phyloP scores from a whole-genome alignment of 1,139 yeast species.

The Eremothecium sinecaudum region DNA sequence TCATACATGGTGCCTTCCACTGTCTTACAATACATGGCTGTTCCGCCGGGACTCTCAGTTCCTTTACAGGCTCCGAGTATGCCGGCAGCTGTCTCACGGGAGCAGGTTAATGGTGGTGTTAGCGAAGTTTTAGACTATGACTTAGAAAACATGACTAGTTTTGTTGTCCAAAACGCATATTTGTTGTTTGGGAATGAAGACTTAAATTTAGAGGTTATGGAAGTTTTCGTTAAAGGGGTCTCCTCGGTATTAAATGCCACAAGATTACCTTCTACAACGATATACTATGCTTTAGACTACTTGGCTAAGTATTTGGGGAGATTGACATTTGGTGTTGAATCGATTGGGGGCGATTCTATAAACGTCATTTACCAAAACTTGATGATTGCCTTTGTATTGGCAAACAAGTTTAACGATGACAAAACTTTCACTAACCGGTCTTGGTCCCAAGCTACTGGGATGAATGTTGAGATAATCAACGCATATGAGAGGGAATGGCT shows the following conservation, averaged over 20 bases:
- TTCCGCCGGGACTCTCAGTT: conserved; percentile 17
- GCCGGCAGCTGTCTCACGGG: conserved; percentile 8
- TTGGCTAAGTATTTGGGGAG: conserved; percentile 38
- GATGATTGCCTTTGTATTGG: conserved; percentile 65
- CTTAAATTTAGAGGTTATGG: conserved; percentile 34
- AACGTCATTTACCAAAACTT: conserved; percentile 51
- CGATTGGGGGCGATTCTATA: conserved; percentile 29
- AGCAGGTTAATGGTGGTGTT: conserved; percentile 56
- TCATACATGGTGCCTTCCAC: conserved; percentile 8
- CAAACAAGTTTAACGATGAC: conserved; percentile 93
- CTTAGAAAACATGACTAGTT: conserved; percentile 65
- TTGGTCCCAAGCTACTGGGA: conserved; percentile 92
- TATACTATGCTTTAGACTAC: conserved; percentile 70
- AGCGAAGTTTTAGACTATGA: conserved; percentile 72
- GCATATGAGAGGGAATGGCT: conserved; percentile 70
- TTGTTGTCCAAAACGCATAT: conserved; percentile 43
- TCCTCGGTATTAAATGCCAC: conserved; percentile 78
- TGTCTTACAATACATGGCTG: conserved; percentile 14
- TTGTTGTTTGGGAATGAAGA: conserved; percentile 49
- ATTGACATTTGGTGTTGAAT: conserved; percentile 28
- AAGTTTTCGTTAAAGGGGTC: conserved; percentile 50
- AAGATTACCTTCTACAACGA: conserved; percentile 72
- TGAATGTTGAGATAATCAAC: conserved; percentile 53
- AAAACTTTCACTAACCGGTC: conserved; percentile 91
- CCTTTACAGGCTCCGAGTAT: conserved; percentile 11